Base-by-base conservation (phyloP, 805 yeast genomes). In the Saccharomycopsis sp. region DNA sequence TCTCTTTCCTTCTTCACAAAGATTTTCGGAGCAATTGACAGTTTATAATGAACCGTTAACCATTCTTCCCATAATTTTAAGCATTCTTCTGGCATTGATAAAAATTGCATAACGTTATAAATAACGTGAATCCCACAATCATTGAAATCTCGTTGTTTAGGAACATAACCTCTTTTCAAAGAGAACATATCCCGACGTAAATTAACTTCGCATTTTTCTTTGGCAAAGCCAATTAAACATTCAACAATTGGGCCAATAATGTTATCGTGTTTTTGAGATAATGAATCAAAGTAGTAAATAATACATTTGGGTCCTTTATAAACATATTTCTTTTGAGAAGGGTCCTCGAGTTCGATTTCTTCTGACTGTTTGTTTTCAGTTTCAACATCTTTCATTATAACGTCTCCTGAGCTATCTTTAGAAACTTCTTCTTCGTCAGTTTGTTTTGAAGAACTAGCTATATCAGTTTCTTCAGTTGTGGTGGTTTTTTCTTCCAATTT, bases 71-170 rank as follows among this genome's bases (percentile, higher is more conserved):
- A 76, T 9, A 71, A 48, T 31, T 54, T 54, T 34, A 71, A 60
- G 38, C 84, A 77, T 19, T 55, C 62, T 0, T 50, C 50, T 0
- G 76, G 72, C 30, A 71, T 58, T 19, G 61, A 60, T 34, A 79
- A 63, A 58, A 84, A 77, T 47, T 69, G 73, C 42, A 66, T 63
- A 10, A 79, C 68, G 51, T 82, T 87, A 50, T 79, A 79, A 13
- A 92, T 79, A 2, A 89, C 83, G 60, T 84, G 96, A 17, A 92
- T 74, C 1, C 98, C 98, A 62, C 98, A 92, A 56, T 92, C 98
- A 54, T 87, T 84, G 60, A 79, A 76, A 56, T 92, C 92, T 23
- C 77, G 76, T 54, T 92, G 98, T 44, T 69, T 75, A 1, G 96
- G 95, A 0, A 86, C 92, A 4, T 63, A 53, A 3, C 77, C 75